Conservation (phyloP, 306 rosid species). For the Canavalia gladiata region DNA sequence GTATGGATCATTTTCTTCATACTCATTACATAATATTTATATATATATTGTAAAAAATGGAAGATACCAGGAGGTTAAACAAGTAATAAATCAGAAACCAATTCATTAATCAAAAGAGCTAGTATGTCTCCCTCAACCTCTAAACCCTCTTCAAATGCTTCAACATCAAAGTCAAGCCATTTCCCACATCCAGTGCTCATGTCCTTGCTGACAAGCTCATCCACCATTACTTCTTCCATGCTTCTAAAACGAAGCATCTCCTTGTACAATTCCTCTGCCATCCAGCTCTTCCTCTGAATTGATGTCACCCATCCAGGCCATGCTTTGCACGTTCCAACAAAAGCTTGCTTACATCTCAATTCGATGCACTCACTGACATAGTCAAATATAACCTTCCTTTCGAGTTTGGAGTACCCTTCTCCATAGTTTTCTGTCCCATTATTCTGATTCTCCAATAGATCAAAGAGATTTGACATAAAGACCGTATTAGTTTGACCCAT, state of each 20-base stretch:
- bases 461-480: conserved; percentile 68
- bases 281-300: conserved; percentile 55
- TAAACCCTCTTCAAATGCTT: conserved; percentile 72
- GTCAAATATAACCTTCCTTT: conserved; percentile 73
- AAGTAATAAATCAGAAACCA: conserved; percentile 68
- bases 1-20: conserved; percentile 38
- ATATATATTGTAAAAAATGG: conserved; percentile 17
- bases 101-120: conserved; percentile 65
- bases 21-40: neutral
- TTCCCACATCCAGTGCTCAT: conserved; percentile 80
- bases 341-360: conserved; percentile 54
- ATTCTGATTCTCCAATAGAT: conserved; percentile 59
- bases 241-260: conserved; percentile 68
- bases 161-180: conserved; percentile 78
- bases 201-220: conserved; percentile 78
- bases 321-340: conserved; percentile 62
- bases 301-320: conserved; percentile 60
- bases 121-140: conserved; percentile 68
- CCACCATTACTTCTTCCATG: conserved; percentile 74
- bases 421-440: conserved; percentile 41
- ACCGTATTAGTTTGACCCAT: conserved; percentile 52
- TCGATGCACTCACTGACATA: conserved; percentile 67
- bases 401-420: conserved; percentile 54
- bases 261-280: conserved; percentile 69
- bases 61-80: conserved; percentile 43